Evolutionary conservation across 352 stramenopile species (phyloP).

Genomic region (Globisporangium solare): DNA sequence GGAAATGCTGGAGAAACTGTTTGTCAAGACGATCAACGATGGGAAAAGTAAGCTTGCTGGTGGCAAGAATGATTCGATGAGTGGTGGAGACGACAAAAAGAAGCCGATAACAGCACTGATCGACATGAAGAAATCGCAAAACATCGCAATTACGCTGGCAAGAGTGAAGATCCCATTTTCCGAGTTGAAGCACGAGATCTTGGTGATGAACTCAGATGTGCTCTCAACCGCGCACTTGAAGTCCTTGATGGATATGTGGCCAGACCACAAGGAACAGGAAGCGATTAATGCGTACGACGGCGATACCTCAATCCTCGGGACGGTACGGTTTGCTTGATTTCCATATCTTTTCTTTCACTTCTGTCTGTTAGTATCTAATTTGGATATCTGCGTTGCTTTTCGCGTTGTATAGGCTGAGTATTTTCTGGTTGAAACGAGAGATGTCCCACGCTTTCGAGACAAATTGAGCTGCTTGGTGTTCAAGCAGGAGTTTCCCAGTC

Average conservation of each 20-base stretch:
- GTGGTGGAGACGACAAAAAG: conserved; percentile 36
- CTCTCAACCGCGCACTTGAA: conserved; percentile 73
- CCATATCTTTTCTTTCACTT: no score
- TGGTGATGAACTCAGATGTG: conserved; percentile 72
- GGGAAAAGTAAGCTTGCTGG: conserved; percentile 31
- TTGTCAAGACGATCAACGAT: conserved; percentile 65
- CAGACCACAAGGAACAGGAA: conserved; percentile 67
- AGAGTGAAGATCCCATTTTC: conserved; percentile 69
- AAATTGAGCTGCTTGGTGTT: conserved; percentile 76
- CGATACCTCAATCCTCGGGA: conserved; percentile 51
- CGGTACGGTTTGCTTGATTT: conserved; percentile 13
- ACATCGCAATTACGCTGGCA: conserved; percentile 81
- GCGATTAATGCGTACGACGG: conserved; percentile 63
- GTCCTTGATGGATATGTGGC: conserved; percentile 85
- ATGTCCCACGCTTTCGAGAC: conserved; percentile 63
- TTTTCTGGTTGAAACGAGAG: conserved; percentile 71
- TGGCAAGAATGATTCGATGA: conserved; percentile 10
- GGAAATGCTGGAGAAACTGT: conserved; percentile 70
- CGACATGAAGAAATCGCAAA: conserved; percentile 88
- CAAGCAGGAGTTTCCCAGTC: conserved; percentile 80
- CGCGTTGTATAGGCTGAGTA: conserved; percentile 43
- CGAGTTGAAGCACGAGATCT: conserved; percentile 65
- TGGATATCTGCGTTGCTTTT: not conserved
- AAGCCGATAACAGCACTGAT: conserved; percentile 73
- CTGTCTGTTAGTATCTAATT: no score